phyloP scores from a whole-genome alignment of 495 filamentous ascomycete species.

The Neurospora hispaniola region DNA sequence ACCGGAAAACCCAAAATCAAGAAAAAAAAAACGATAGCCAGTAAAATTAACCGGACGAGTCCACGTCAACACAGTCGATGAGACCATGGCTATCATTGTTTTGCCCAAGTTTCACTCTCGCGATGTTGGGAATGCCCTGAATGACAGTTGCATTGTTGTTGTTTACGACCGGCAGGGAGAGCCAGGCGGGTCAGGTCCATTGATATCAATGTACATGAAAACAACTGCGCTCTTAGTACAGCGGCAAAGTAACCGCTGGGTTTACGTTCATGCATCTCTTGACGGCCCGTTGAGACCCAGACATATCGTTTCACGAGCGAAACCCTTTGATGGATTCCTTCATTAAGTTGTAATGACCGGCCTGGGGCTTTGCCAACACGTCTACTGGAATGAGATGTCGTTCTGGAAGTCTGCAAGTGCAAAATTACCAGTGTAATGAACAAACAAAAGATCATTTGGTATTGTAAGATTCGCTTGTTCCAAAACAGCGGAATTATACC shows the following conservation, averaged over 20 bases:
- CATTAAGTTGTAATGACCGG: background rate
- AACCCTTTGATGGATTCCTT: background rate
- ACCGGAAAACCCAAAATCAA: background rate
- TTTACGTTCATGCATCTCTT: background rate
- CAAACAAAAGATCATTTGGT: background rate
- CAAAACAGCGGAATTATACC: background rate
- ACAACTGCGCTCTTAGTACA: background rate
- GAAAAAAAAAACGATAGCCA: background rate
- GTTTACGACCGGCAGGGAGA: background rate
- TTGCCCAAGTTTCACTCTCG: background rate
- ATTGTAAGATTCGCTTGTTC: background rate
- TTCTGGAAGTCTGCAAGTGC: background rate
- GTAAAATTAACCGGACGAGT: background rate
- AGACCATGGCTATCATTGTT: background rate
- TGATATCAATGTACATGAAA: background rate
- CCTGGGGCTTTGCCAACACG: background rate
- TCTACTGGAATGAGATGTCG: background rate
- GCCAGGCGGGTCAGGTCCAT: background rate
- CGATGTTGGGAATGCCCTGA: background rate
- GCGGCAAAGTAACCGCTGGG: background rate
- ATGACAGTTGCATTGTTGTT: background rate
- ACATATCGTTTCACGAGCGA: background rate
- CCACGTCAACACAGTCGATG: background rate
- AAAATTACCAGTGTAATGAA: background rate
- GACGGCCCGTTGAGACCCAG: background rate